These are phyloP conservation scores for Alternaria sp. DNA, from an alignment of 2,329 filamentous ascomycete genomes.

Conservation along the genomic window DNA sequence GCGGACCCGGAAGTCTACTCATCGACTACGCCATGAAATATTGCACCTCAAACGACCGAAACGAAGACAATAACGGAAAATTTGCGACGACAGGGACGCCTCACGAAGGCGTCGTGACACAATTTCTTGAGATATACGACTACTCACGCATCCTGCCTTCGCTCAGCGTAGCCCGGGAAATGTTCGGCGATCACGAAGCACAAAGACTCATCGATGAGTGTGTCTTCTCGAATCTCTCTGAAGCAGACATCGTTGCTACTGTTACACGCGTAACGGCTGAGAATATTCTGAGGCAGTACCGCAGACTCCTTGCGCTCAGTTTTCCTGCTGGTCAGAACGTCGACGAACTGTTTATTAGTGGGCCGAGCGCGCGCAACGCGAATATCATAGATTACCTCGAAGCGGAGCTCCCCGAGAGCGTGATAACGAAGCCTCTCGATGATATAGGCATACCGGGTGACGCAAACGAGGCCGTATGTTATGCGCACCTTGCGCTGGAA, in stretches of 20 bases:
- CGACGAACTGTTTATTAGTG: conserved; percentile 69
- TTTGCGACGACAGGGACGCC: conserved; percentile 61
- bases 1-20: conserved; percentile 65
- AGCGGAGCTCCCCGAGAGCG: conserved; percentile 57
- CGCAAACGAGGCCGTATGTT: conserved; percentile 68
- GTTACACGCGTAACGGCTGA: conserved; percentile 68
- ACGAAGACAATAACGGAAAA: conserved; percentile 63
- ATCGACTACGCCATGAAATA: conserved; percentile 66
- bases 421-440: conserved; percentile 63
- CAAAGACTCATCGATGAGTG: conserved; percentile 62
- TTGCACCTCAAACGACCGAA: conserved; percentile 60
- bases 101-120: conserved; percentile 62
- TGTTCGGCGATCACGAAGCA: conserved; percentile 66
- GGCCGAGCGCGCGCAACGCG: conserved; percentile 66
- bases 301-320: conserved; percentile 57
- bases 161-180: conserved; percentile 68
- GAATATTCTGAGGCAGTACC: conserved; percentile 63
- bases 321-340: conserved; percentile 51
- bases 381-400: conserved; percentile 66
- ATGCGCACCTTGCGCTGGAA: conserved; percentile 70
- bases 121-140: conserved; percentile 57
- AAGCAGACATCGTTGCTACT: conserved; percentile 66
- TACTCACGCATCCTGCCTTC: conserved; percentile 64
- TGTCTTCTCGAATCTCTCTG: conserved; percentile 54
- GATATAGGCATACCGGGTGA: conserved; percentile 65